Conservation (phyloP, 306 rosid genomes). For the Prunus padus region DNA sequence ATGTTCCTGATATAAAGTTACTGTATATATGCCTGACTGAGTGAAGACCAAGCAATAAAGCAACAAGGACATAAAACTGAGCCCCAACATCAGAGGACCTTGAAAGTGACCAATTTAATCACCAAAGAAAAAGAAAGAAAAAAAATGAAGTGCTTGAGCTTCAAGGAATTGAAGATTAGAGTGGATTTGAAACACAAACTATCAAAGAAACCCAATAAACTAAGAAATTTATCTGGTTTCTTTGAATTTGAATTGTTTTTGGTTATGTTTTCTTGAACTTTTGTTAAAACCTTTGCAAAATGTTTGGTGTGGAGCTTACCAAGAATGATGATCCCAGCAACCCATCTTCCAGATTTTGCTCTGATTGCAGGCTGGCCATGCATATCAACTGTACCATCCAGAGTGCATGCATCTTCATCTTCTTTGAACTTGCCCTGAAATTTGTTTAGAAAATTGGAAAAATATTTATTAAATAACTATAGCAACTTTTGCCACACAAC, state of each 20-base stretch:
- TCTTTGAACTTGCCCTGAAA: constrained; percentile 48
- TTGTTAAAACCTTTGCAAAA: too few relatives aligned
- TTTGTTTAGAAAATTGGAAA: neutral
- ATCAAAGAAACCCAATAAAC: neutral
- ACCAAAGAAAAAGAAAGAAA: neutral
- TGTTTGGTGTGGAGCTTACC: constrained; percentile 68
- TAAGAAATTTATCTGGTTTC: too few relatives aligned
- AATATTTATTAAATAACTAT: neutral
- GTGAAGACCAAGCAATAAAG: too few relatives aligned
- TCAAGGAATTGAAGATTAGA: neutral
- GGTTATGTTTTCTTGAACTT: neutral
- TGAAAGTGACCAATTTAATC: neutral
- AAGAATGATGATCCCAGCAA: constrained; percentile 83
- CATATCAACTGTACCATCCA: constrained; percentile 84
- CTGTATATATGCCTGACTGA: too few relatives aligned
- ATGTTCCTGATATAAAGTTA: neutral
- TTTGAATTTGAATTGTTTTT: too few relatives aligned
- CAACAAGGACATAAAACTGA: too few relatives aligned
- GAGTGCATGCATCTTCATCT: constrained; percentile 58
- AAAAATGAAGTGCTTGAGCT: neutral
- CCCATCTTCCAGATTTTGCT: constrained; percentile 83
- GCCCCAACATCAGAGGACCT: neutral
- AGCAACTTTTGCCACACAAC: too few relatives aligned
- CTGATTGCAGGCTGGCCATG: constrained; percentile 82
- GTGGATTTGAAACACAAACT: too few relatives aligned